These are phyloP conservation scores for Dittrichia graveolens DNA, from an alignment of 129 eudicot genomes.

Conservation along the genomic window DNA sequence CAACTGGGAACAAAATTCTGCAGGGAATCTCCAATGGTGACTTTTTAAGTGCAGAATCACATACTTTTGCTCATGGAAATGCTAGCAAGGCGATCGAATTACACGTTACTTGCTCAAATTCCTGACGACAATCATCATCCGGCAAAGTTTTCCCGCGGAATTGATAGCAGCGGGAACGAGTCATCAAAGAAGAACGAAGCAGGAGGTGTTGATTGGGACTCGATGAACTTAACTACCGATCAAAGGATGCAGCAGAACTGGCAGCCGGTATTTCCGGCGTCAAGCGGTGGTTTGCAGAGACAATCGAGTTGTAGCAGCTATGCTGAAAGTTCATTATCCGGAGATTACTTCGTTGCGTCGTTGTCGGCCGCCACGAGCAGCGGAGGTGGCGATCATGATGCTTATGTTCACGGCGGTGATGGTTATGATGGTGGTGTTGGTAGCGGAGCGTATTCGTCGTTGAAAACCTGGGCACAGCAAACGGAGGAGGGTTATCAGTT, in stretches of 20 bases:
- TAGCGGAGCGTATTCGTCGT: constrained; percentile 42
- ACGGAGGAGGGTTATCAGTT: constrained; percentile 92
- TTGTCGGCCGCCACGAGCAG: constrained; percentile 32
- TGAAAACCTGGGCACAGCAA: constrained; percentile 95
- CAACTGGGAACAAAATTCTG: constrained; percentile 21
- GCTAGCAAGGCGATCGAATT: constrained; percentile 59
- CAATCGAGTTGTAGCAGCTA: constrained; percentile 91
- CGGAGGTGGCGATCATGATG: constrained; percentile 42
- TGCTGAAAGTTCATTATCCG: constrained; percentile 84
- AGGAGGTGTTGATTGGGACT: constrained; percentile 38
- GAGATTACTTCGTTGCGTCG: constrained; percentile 47
- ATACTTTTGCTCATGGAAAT: constrained; percentile 48
- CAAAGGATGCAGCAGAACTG: constrained; percentile 49
- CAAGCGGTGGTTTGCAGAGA: constrained; percentile 57
- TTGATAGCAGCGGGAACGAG: constrained; percentile 39
- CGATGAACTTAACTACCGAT: constrained; percentile 35
- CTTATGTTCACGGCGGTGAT: constrained; percentile 21
- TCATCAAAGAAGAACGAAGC: constrained; percentile 20
- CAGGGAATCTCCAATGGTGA: constrained; percentile 17
- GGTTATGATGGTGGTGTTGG: constrained; percentile 39
- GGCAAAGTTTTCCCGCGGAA: constrained; percentile 33
- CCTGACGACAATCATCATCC: constrained; percentile 45
- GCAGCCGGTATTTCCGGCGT: constrained; percentile 37
- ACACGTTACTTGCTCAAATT: constrained; percentile 51
- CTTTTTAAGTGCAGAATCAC: background rate